phyloP scores from a whole-genome alignment of 345 rosid genomes.

The Salix koriyanagi region DNA sequence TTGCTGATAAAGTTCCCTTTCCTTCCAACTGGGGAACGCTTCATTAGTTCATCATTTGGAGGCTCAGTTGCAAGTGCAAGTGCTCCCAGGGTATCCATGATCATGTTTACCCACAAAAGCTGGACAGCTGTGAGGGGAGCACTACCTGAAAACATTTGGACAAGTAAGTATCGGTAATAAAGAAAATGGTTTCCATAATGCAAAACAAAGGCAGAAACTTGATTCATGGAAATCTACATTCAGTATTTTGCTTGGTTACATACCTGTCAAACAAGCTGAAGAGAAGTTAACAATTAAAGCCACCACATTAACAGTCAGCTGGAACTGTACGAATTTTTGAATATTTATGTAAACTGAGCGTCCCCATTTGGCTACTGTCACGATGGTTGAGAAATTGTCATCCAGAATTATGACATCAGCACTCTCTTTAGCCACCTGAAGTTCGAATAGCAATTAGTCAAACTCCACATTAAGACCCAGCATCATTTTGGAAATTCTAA shows the following conservation, averaged over 20 bases:
- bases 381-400: slow-evolving; percentile 91
- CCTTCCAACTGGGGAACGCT: slow-evolving; percentile 33
- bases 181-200: not conserved
- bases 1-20: slow-evolving; percentile 70
- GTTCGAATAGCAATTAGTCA: slow-evolving; percentile 15
- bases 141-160: slow-evolving; percentile 15
- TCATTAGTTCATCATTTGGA: slow-evolving; percentile 29
- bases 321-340: slow-evolving; percentile 95
- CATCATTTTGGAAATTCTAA: not conserved
- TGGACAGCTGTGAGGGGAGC: slow-evolving; percentile 38
- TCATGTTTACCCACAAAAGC: slow-evolving; percentile 35
- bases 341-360: slow-evolving; percentile 89
- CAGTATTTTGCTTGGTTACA: slow-evolving; percentile 27
- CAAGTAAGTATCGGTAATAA: not conserved
- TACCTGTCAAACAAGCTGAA: slow-evolving; percentile 79
- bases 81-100: slow-evolving; percentile 36
- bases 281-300: slow-evolving; percentile 82
- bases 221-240: not conserved
- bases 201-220: not conserved
- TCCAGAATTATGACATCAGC: slow-evolving; percentile 93
- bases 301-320: slow-evolving; percentile 84
- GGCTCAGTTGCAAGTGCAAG: slow-evolving; percentile 36
- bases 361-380: slow-evolving; percentile 94
- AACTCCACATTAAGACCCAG: not conserved
- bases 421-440: slow-evolving; percentile 96